A percentile compares a stretch with the other conserved stretches of the same genome.
These are phyloP conservation scores for Stachybotrys chartarum DNA, from an alignment of 2,329 filamentous ascomycete species.

Conservation along the genomic window DNA sequence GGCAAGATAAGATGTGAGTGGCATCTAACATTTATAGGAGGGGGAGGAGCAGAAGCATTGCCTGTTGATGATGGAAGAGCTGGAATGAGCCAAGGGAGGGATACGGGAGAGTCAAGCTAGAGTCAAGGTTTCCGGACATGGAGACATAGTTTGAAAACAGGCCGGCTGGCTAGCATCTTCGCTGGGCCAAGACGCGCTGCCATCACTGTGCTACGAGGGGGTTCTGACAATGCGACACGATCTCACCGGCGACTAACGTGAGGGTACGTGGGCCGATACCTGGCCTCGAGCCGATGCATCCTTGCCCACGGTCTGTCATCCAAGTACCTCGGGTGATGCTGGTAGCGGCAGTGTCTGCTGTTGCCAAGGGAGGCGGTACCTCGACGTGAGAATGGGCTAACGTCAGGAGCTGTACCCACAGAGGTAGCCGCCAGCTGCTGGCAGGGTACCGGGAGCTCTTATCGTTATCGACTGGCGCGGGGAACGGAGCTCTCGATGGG, in stretches of 20 bases:
- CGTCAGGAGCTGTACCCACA: not conserved
- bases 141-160: not conserved
- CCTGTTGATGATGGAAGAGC: not conserved
- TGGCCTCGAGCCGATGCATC: not conserved
- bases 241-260: not conserved
- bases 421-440: not conserved
- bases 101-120: constrained; percentile 5
- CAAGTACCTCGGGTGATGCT: not conserved
- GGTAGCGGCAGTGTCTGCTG: not conserved
- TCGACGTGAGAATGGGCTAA: not conserved
- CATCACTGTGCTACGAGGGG: not conserved
- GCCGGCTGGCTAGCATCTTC: not conserved
- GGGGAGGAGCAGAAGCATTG: not conserved
- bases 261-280: not conserved
- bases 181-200: not conserved
- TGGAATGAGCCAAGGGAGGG: constrained; percentile 3
- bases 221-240: not conserved
- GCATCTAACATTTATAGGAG: constrained; percentile 14
- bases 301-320: not conserved
- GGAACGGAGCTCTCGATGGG: not conserved
- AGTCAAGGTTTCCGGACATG: not conserved
- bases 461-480: not conserved
- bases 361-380: not conserved
- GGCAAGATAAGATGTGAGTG: constrained; percentile 14
- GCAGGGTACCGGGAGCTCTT: not conserved